These are phyloP conservation scores for Phytophthora cajani DNA, from an alignment of 352 stramenopile species.

Conservation along the genomic window DNA sequence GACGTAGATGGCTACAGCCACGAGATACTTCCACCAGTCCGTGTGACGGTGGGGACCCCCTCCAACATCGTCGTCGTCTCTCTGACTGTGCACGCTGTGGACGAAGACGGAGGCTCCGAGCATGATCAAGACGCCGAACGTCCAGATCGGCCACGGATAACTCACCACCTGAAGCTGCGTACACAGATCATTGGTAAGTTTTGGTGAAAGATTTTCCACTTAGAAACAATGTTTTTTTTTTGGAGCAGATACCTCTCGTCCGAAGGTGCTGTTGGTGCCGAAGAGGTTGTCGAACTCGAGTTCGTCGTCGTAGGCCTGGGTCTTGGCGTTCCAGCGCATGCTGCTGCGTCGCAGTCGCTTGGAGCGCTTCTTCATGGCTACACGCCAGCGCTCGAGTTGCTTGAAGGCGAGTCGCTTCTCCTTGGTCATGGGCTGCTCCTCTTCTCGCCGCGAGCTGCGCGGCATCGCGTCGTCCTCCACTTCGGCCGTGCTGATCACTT, in stretches of 20 bases:
- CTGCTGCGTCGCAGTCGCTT: slow-evolving; percentile 18
- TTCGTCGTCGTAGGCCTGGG: slow-evolving; percentile 34
- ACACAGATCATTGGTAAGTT: slow-evolving; percentile 1
- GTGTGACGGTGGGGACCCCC: slow-evolving; percentile 11
- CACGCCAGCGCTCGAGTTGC: slow-evolving; percentile 47
- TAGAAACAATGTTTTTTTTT: not conserved
- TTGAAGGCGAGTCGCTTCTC: slow-evolving; percentile 47
- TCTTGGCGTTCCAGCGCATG: slow-evolving; percentile 32
- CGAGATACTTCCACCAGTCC: slow-evolving; percentile 77
- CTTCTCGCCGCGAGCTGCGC: slow-evolving; percentile 19
- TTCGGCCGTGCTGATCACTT: slow-evolving; percentile 28
- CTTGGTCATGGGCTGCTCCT: slow-evolving; percentile 42
- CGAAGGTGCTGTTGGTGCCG: slow-evolving; percentile 29
- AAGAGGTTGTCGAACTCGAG: slow-evolving; percentile 48
- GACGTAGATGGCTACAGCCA: slow-evolving; percentile 59
- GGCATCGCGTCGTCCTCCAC: slow-evolving; percentile 22
- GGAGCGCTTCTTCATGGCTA: slow-evolving; percentile 39
- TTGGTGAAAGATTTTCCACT: not conserved
- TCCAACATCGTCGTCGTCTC: slow-evolving; percentile 18
- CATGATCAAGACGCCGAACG: slow-evolving; percentile 57
- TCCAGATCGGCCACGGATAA: slow-evolving; percentile 70
- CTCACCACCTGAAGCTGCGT: slow-evolving; percentile 57
- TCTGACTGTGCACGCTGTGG: slow-evolving; percentile 48
- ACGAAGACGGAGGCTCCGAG: slow-evolving; percentile 66
- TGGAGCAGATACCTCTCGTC: slow-evolving; percentile 25